Conservation (phyloP, 805 yeast genomes). For the Metschnikowia henanensis region DNA sequence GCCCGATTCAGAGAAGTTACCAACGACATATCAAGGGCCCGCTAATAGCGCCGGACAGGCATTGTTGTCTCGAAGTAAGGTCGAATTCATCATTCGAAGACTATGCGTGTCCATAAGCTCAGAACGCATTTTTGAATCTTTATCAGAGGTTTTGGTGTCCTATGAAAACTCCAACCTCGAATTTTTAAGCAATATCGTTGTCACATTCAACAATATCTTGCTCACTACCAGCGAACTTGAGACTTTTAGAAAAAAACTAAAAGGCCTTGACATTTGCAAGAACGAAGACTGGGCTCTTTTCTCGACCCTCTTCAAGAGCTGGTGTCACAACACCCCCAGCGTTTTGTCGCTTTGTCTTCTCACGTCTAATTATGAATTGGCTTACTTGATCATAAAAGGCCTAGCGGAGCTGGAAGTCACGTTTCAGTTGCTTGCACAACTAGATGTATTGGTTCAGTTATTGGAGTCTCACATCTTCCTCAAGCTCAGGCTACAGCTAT, state of each 20-base stretch:
- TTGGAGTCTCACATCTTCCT: slow-evolving; percentile 93
- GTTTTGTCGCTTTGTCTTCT: slow-evolving; percentile 81
- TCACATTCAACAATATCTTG: slow-evolving; percentile 81
- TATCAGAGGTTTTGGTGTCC: slow-evolving; percentile 69
- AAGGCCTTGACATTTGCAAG: slow-evolving; percentile 50
- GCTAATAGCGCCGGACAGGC: slow-evolving; percentile 7
- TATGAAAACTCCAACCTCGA: slow-evolving; percentile 55
- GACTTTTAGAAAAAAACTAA: slow-evolving; percentile 63
- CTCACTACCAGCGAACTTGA: slow-evolving; percentile 83
- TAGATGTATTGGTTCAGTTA: slow-evolving; percentile 86
- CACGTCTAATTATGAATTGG: slow-evolving; percentile 86
- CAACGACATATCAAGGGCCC: slow-evolving; percentile 29
- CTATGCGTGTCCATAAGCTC: slow-evolving; percentile 79
- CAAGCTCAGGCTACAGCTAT: slow-evolving; percentile 78
- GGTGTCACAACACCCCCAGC: slow-evolving; percentile 93
- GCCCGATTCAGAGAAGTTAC: slow-evolving; percentile 16
- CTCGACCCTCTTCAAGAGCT: slow-evolving; percentile 74
- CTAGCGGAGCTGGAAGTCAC: slow-evolving; percentile 81
- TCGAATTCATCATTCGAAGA: slow-evolving; percentile 80
- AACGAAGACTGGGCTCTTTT: slow-evolving; percentile 68
- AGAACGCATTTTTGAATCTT: slow-evolving; percentile 76
- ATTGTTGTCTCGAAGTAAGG: slow-evolving; percentile 53
- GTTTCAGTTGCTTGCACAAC: slow-evolving; percentile 75
- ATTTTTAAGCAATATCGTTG: slow-evolving; percentile 80
- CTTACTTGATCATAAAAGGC: slow-evolving; percentile 77